Evolutionary conservation across 371 early-diverging fungal genomes (phyloP), one percentile per base, ranked within the genome.

Genomic region (Mucor lusitanicus): DNA sequence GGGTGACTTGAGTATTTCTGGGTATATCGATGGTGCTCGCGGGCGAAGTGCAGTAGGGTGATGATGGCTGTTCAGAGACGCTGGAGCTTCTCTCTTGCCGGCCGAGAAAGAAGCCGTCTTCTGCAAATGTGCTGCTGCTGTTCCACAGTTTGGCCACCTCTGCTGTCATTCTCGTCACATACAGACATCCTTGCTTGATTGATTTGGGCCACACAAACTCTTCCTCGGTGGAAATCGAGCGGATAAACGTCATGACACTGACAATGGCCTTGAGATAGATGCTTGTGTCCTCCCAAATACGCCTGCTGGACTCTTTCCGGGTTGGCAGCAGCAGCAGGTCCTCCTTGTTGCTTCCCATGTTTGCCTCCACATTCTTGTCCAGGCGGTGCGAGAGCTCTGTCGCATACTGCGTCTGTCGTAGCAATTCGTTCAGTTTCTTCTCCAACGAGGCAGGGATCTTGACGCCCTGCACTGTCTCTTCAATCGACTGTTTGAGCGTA

Each of bases 121-220:
- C 70, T 19, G 73, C 78, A 73, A 80, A 79, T 3, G 71, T 71
- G 21, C 78, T 77, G 19, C 61, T 57, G 28, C 61, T 71, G 61
- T 80, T 83, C 83, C 83, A 83, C 37, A 75, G 30, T 48, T 74
- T 76, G n/a, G 83, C 83, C 37, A 83, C 81, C 59, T 83, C 83
- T 9, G 83, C 76, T 3, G 83, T 80, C 40, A 83, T 77, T n/a
- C 83, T 63, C 1, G 83, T 83, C 11, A 83, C 77, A 61, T 83
- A 78, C 8, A 79, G 54, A 65, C 79, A 80, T 2, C 81, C 81
- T 64, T 83, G 83, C 54, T 79, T 80, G 27, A 83, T 71, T 6
- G 79, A 53, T 40, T 79, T 76, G 21, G 83, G 77, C 79, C 80
- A 83, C 15, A 37, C 59, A 54, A 80, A 78, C 13, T 80, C 81